A percentile compares a stretch with the other conserved stretches of the same genome.
phyloP scores from a whole-genome alignment of 2,329 filamentous ascomycete species.

The Epichloe gansuensis region DNA sequence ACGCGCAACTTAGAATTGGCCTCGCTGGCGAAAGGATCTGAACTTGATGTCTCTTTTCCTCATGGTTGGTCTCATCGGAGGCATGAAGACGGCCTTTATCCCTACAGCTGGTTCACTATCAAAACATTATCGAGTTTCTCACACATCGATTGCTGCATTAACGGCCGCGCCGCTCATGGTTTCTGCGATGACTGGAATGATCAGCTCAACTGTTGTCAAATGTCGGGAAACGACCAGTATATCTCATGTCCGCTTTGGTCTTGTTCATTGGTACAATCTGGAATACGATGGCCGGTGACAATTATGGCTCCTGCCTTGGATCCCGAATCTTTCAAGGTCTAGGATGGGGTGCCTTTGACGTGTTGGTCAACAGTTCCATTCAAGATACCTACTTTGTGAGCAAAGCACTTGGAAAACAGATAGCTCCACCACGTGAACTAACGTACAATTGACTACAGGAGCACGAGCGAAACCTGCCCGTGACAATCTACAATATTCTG shows the following conservation, averaged over 20 bases:
- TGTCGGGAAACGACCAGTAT: conserved; percentile 39
- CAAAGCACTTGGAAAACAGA: background rate
- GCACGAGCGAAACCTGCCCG: conserved; percentile 36
- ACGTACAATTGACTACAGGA: conserved; percentile 21
- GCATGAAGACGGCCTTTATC: conserved; percentile 43
- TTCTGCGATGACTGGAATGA: conserved; percentile 32
- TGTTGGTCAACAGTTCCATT: conserved; percentile 38
- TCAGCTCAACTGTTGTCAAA: conserved; percentile 30
- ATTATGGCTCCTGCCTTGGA: conserved; percentile 35
- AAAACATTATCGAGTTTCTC: conserved; percentile 30
- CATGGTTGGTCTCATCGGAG: conserved; percentile 32
- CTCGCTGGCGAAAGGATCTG: conserved; percentile 37
- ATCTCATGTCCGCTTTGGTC: conserved; percentile 32
- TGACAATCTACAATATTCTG: conserved; percentile 33
- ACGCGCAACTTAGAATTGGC: conserved; percentile 36
- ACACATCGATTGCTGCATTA: conserved; percentile 34
- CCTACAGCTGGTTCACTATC: conserved; percentile 34
- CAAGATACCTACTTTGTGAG: conserved; percentile 46
- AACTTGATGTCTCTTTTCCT: conserved; percentile 35
- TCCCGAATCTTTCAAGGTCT: conserved; percentile 43
- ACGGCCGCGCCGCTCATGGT: conserved; percentile 42
- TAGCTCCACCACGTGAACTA: background rate
- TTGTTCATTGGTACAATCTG: conserved; percentile 38
- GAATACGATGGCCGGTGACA: conserved; percentile 32
- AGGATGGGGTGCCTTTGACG: conserved; percentile 48